phyloP scores from a whole-genome alignment of 2,329 filamentous ascomycete genomes.

The Uncinocarpus reesii region DNA sequence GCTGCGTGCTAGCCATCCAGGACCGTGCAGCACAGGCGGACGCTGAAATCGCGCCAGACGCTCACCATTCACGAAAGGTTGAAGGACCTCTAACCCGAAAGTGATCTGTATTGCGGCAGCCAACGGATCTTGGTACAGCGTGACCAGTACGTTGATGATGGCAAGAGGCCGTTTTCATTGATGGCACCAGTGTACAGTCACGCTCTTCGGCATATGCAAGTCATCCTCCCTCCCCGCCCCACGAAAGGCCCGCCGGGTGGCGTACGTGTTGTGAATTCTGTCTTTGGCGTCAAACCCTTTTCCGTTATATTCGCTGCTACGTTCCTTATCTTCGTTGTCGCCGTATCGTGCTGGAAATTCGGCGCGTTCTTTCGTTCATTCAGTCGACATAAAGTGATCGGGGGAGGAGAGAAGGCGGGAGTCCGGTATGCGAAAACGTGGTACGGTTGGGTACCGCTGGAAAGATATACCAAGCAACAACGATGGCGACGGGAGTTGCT shows the following conservation, averaged over 20 bases:
- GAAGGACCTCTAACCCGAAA: too few species aligned
- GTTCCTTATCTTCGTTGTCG: constrained; percentile 30
- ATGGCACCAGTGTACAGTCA: constrained; percentile 16
- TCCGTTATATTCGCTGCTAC: constrained; percentile 29
- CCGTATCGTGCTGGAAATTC: constrained; percentile 32
- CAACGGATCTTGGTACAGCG: neutral
- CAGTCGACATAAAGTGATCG: constrained; percentile 27
- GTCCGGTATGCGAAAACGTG: constrained; percentile 33
- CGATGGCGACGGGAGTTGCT: constrained; percentile 18
- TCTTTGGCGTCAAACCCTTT: constrained; percentile 26
- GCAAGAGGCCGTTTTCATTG: neutral
- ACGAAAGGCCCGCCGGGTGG: constrained; percentile 21
- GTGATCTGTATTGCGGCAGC: too few species aligned
- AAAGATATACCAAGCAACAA: constrained; percentile 27
- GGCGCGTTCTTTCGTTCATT: constrained; percentile 31
- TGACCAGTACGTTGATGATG: neutral
- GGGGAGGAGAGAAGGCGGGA: constrained; percentile 23
- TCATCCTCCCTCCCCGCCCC: constrained; percentile 21
- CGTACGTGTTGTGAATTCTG: constrained; percentile 20
- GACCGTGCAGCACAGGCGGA: too few species aligned
- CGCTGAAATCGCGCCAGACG: too few species aligned
- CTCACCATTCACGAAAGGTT: too few species aligned
- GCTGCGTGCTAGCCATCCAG: too few species aligned
- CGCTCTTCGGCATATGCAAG: constrained; percentile 9
- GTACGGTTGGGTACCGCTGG: constrained; percentile 34